These are phyloP conservation scores for Sechiopsis laciniata DNA, from an alignment of 306 rosid genomes.

Conservation along the genomic window DNA sequence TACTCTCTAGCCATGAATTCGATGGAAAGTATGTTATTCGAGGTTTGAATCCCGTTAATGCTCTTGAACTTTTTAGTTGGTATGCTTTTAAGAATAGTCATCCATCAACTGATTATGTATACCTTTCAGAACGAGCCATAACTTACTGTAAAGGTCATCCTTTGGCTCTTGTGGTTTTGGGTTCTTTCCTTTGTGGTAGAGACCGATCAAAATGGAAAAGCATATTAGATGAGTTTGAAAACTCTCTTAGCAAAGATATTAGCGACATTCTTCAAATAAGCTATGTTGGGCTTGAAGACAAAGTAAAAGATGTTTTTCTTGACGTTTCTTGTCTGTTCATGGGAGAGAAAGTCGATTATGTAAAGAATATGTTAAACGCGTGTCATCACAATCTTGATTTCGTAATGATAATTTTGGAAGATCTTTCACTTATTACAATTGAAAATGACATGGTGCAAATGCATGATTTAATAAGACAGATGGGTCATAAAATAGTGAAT, in stretches of 20 bases:
- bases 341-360: slow-evolving; percentile 10
- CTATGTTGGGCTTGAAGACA: slow-evolving; percentile 21
- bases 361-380: slow-evolving; percentile 11
- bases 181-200: slow-evolving; percentile 29
- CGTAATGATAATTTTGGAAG: slow-evolving; percentile 21
- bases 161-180: slow-evolving; percentile 35
- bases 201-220: slow-evolving; percentile 18
- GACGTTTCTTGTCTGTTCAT: slow-evolving; percentile 39
- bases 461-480: slow-evolving; percentile 17
- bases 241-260: slow-evolving; percentile 16
- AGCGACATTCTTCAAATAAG: slow-evolving; percentile 25
- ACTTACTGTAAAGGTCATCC: slow-evolving; percentile 32
- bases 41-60: neutral
- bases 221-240: slow-evolving; percentile 21
- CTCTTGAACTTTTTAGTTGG: slow-evolving; percentile 17
- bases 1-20: neutral
- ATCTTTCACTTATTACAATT: slow-evolving; percentile 24
- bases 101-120: slow-evolving; percentile 2
- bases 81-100: slow-evolving; percentile 22
- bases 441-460: neutral
- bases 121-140: slow-evolving; percentile 14
- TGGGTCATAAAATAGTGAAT: slow-evolving; percentile 34
- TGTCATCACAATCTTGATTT: slow-evolving; percentile 25
- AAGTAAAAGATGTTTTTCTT: slow-evolving; percentile 31
- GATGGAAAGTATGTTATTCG: no score